Base-by-base conservation (phyloP, 352 stramenopile species). In the Phytophthora agathidicida region DNA sequence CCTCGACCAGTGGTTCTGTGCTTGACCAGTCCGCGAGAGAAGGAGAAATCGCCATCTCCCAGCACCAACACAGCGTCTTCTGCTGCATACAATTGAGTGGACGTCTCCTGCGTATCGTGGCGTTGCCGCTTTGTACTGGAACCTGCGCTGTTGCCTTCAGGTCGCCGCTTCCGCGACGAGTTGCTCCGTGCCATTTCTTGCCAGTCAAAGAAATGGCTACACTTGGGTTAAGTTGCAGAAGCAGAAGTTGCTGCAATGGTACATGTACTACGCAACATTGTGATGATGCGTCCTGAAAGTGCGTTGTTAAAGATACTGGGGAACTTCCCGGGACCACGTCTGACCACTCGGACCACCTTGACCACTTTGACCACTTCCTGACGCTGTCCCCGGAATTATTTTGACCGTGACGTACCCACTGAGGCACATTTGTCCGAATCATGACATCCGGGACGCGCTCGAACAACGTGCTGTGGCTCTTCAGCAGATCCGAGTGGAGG, bases 11-110 rank as follows among this genome's bases (percentile, higher is more conserved):
- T 70, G 28, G 75, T 69, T 23, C 83, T 81, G 55, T 93, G 83
- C 45, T 79, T 76, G 2, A 82, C 71, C 5, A 96, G 73, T 0
- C 82, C 83, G 14, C 69, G 73, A 3, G 83, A 89, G 58, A 94
- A 96, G 46, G 86, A 88, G 37, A 96, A 96, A 60, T 96, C 86
- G 30, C 86, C 86, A 49, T 95, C 86, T 35, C 86, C 86, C 1
- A 95, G 70, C 59, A 95, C 80, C 36, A 95, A 60, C 23, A 91
- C 89, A 14, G 56, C 42, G 31, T 93, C 79, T 16, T 76, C 42
- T 1, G 75, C 51, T 8, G 65, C 70, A 45, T 93, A 95, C 7
- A 93, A 43, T 58, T 74, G 57, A 3, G 22, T 38, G 2, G 36
- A 16, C 5, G 35, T 33, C 8, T 65, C 22, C 16, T 45, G 31